Percentiles rank a stretch among this genome's conserved stretches.
Conservation (phyloP, 305 asterid genomes). For the Fraxinus angustifolia region DNA sequence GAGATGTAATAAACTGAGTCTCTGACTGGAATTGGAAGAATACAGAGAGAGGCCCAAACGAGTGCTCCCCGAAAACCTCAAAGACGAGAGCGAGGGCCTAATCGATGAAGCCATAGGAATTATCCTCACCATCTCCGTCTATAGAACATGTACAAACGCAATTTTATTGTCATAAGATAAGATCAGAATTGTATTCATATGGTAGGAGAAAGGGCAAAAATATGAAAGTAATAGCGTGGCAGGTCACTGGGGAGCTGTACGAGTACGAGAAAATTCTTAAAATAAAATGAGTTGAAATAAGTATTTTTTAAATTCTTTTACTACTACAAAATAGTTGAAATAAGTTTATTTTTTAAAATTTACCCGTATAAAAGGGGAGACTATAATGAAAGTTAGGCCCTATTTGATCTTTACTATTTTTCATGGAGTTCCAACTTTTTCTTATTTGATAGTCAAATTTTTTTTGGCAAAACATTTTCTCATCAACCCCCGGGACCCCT, state of each 20-base stretch:
- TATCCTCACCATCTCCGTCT: constrained; percentile 52
- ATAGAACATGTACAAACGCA: neutral
- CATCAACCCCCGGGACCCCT: too few species aligned
- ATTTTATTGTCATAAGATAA: neutral
- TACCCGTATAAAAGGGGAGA: too few species aligned
- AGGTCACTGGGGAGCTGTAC: neutral
- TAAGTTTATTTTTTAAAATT: too few species aligned
- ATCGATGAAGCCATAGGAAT: constrained; percentile 81
- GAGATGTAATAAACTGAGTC: constrained; percentile 34
- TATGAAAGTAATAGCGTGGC: too few species aligned
- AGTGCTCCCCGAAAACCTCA: constrained; percentile 40
- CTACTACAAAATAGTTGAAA: too few species aligned
- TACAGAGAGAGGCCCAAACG: constrained; percentile 38
- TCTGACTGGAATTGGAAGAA: constrained; percentile 26
- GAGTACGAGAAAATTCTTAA: neutral
- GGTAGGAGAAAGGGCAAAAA: neutral
- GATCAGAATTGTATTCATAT: neutral
- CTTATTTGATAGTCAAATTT: too few species aligned
- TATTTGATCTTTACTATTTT: too few species aligned
- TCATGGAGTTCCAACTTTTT: too few species aligned
- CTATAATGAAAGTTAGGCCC: too few species aligned
- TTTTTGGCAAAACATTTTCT: too few species aligned
- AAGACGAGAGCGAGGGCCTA: constrained; percentile 69
- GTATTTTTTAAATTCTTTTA: too few species aligned
- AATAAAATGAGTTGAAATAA: too few species aligned